phyloP scores from a whole-genome alignment of 208 protist genomes.

The Trypanosoma rangeli region DNA sequence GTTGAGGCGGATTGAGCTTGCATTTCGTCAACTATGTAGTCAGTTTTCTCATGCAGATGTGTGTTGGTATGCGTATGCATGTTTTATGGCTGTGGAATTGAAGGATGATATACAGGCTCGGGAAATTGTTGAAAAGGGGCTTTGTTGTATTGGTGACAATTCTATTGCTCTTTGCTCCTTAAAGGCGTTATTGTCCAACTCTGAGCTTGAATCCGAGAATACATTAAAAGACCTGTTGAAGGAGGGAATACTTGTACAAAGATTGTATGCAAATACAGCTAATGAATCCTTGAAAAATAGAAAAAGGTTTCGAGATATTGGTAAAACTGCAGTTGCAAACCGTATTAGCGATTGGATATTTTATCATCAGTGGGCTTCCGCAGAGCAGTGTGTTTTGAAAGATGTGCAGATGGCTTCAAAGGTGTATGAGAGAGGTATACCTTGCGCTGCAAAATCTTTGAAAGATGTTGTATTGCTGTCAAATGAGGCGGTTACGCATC shows the following conservation, averaged over 20 bases:
- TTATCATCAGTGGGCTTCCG: slow-evolving; percentile 76
- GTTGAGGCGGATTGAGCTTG: slow-evolving; percentile 70
- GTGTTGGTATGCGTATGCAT: slow-evolving; percentile 73
- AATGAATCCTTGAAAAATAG: slow-evolving; percentile 27
- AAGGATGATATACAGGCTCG: slow-evolving; percentile 46
- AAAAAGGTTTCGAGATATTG: slow-evolving; percentile 48
- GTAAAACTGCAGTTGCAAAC: slow-evolving; percentile 60
- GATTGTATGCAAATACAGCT: slow-evolving; percentile 20
- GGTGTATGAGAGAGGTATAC: slow-evolving; percentile 74
- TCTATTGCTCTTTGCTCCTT: slow-evolving; percentile 56
- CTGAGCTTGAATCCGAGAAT: slow-evolving; percentile 4
- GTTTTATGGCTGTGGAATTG: slow-evolving; percentile 60
- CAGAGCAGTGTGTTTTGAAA: slow-evolving; percentile 41
- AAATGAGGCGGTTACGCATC: slow-evolving; percentile 58
- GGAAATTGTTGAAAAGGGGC: slow-evolving; percentile 39
- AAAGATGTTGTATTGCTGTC: slow-evolving; percentile 55
- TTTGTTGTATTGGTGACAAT: slow-evolving; percentile 17
- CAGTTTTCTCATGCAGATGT: slow-evolving; percentile 64
- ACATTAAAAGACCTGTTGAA: slow-evolving; percentile 25
- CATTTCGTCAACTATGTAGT: slow-evolving; percentile 77
- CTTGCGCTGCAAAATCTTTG: slow-evolving; percentile 57
- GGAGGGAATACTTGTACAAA: slow-evolving; percentile 21
- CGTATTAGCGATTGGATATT: slow-evolving; percentile 73
- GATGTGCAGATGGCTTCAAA: slow-evolving; percentile 71
- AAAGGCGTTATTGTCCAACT: slow-evolving; percentile 7